Evolutionary conservation across 805 yeast species (phyloP), one percentile per base, ranked within the genome.

Genomic region (Maudiozyma serrabonitensis): DNA sequence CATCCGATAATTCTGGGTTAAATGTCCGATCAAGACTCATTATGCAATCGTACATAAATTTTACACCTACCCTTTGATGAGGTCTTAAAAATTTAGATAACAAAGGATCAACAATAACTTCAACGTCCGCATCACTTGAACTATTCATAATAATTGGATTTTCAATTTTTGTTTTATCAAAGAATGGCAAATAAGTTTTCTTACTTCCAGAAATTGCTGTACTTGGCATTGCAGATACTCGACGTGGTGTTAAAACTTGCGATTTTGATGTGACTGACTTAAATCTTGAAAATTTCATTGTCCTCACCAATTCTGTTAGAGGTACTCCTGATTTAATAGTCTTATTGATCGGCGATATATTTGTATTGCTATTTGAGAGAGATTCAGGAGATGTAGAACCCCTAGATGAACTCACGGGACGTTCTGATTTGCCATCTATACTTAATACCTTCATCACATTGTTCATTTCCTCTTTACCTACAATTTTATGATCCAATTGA

Each of bases 21-120:
- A 38, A 23, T 8, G 46, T 19, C 35, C 43, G 75, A 25, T 76
- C 69, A 46, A 76, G 67, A 0, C 95, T 95, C 82, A 84, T 78
- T 1, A 90, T 76, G 56, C 96, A 87, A 50, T 85, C 84, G 61
- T 87, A 87, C 56, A 93, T 68, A 59, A 93, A 93, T 47, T 68
- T 63, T 0, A 91, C 86, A 2, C 96, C 99, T 54, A 84, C 90
- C 13, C 77, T 66, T 63, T 93, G 99, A 67, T 93, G 98, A 0
- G 85, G 83, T 26, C 98, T 72, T n/a, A 93, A 68, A 7, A 64
- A 60, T 26, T 67, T 63, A 0, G 78, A 68, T 1, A 86, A 56
- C 0, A 68, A 49, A 0, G 87, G 87, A 57, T 84, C 91, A 11
- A 84, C 75, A 0, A 78, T 74, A 1, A 82, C 83, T 48, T 73